Evolutionary conservation across 2,329 filamentous ascomycete species (phyloP).

Genomic region (Knufia fluminis): DNA sequence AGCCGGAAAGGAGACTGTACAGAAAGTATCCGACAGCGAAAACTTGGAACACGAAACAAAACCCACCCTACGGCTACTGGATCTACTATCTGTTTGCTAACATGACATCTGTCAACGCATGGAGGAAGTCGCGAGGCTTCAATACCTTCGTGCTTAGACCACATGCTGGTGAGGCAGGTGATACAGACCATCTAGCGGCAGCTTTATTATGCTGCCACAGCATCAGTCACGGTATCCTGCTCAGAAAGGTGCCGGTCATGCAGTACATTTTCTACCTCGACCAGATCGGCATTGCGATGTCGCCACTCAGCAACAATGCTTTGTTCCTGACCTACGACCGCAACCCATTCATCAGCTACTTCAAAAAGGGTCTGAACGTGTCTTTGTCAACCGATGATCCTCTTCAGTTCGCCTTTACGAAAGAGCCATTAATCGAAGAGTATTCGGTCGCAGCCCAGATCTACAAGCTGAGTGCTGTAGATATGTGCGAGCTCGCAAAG

Average conservation of each 20-base stretch:
- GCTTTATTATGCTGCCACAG: constrained; percentile 89
- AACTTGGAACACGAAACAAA: constrained; percentile 84
- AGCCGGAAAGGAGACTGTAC: constrained; percentile 86
- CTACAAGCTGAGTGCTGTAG: constrained; percentile 90
- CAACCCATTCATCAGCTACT: constrained; percentile 93
- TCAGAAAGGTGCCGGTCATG: constrained; percentile 86
- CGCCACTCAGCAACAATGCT: constrained; percentile 95
- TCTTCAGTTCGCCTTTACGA: constrained; percentile 95
- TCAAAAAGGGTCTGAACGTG: constrained; percentile 87
- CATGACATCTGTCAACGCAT: constrained; percentile 82
- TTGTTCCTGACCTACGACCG: constrained; percentile 93
- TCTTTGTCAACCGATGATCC: constrained; percentile 95
- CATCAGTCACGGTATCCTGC: constrained; percentile 85
- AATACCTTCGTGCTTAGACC: constrained; percentile 90
- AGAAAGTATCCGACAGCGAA: constrained; percentile 88
- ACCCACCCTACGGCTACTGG: constrained; percentile 98
- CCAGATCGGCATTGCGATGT: constrained; percentile 98
- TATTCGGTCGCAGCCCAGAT: constrained; percentile 97
- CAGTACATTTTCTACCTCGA: constrained; percentile 98
- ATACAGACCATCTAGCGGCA: constrained; percentile 90
- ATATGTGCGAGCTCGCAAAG: constrained; percentile 97
- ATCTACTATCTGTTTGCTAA: constrained; percentile 96
- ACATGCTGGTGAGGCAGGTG: constrained; percentile 92
- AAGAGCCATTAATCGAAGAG: constrained; percentile 94
- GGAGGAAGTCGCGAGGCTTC: constrained; percentile 83